Base-by-base conservation (phyloP, 768 basidiomycete genomes). In the Suillus paluster region DNA sequence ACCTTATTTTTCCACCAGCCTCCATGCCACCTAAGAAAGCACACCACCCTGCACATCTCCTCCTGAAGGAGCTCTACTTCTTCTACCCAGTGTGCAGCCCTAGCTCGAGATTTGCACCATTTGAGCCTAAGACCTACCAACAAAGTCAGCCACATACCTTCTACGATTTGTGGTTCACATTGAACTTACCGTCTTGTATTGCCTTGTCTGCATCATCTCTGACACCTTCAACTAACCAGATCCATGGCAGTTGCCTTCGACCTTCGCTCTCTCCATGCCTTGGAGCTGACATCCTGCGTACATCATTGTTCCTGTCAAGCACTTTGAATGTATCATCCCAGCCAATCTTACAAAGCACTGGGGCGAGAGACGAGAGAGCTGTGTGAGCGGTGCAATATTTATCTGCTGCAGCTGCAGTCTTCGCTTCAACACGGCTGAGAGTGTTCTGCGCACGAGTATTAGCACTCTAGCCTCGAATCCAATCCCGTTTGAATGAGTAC, bases 11-110 rank as follows among this genome's bases (percentile, higher is more conserved):
- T 19, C 57, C 57, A 58, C 39, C 39, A 44, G 6, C 2, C 5
- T 33, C 27, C 41, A 4, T 42, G 39, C 57, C 57, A 58, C 45
- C 7, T 23, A 11, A 58, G 21, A 15, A 45, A 58, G 41, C 4
- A 42, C 25, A 17, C 8, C 19, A 41, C 41, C 4, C 57, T 6
- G 41, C 30, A 7, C 57, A 58, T 58, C 34, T 58, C 57, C 21
- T 58, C 57, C 14, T 25, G 39, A 5, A 58, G 57, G 8, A 58
- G 14, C 41, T 34, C 57, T 1, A 58, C 57, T 5, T 58, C 57
- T 45, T 42, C 57, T 15, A 15, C 25, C 57, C 57, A 58, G 10
- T 19, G 27, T 12, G 19, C 45, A 8, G 57, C 42, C 9, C 57
- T 27, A 3, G 57, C 57, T 5, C 25, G 27, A 9, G 48, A 25